Conservation (phyloP, 2,329 filamentous ascomycete species). For the Pezicula radicicola region DNA sequence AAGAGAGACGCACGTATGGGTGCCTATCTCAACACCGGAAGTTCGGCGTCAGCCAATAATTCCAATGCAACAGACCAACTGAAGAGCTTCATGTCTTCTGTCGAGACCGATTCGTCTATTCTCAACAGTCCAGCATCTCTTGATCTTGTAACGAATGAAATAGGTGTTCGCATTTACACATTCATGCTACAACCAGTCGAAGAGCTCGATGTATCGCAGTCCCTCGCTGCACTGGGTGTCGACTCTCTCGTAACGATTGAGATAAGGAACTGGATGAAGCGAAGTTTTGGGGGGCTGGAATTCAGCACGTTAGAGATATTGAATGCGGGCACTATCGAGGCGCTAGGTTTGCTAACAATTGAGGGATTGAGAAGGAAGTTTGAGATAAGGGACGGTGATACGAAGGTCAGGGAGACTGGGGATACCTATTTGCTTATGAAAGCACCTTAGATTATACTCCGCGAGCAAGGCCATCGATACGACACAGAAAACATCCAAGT, state of each 20-base stretch:
- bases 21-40: slow-evolving; percentile 5
- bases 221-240: neutral
- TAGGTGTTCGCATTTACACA: slow-evolving; percentile 2
- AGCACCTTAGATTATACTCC: neutral
- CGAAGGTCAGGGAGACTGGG: neutral
- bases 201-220: neutral
- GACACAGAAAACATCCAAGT: too few species aligned
- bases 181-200: slow-evolving; percentile 20
- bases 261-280: neutral
- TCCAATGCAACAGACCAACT: neutral
- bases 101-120: neutral
- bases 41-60: neutral
- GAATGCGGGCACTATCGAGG: neutral
- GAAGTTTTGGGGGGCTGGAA: neutral
- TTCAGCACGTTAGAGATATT: neutral
- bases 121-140: neutral
- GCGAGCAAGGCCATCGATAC: neutral
- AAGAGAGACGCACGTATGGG: slow-evolving; percentile 9
- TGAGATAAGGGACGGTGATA: neutral
- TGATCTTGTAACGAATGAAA: slow-evolving; percentile 1
- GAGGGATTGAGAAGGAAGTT: neutral
- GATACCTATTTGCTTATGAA: neutral
- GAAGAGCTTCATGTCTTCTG: neutral
- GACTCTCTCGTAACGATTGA: neutral
- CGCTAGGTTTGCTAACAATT: neutral